These are phyloP conservation scores for Stemphylium vesicarium DNA, from an alignment of 2,329 filamentous ascomycete species.

Conservation along the genomic window DNA sequence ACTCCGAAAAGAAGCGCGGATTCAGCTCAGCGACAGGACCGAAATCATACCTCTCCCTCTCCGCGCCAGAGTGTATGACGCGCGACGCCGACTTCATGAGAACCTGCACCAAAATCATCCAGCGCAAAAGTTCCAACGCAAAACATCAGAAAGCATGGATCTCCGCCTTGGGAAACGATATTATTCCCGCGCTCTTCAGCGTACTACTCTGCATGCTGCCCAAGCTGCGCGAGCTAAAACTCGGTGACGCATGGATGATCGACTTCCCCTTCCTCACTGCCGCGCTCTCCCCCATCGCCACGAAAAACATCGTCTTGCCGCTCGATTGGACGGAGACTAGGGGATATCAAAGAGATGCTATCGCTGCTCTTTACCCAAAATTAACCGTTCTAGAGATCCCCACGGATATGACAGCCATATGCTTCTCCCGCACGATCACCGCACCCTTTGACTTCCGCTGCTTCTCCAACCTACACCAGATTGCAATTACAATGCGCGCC, in stretches of 20 bases:
- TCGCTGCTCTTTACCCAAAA: not conserved
- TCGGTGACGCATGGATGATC: conserved; percentile 22
- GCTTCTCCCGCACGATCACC: not conserved
- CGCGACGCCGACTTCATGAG: not conserved
- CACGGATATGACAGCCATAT: conserved; percentile 11
- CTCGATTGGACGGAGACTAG: too few species aligned
- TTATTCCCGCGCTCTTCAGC: conserved; percentile 15
- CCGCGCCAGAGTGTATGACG: not conserved
- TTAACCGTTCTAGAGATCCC: conserved; percentile 19
- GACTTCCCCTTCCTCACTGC: conserved; percentile 21
- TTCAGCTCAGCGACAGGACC: not conserved
- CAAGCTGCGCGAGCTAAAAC: conserved; percentile 15
- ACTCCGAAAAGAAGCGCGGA: not conserved
- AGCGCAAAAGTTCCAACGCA: not conserved
- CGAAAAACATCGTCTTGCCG: too few species aligned
- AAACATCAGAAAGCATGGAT: conserved; percentile 3
- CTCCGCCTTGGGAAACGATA: conserved; percentile 5
- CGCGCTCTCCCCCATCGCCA: not conserved
- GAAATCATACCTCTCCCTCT: too few species aligned
- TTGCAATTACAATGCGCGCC: conserved; percentile 21
- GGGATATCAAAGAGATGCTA: conserved; percentile 6
- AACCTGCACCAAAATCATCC: conserved; percentile 6
- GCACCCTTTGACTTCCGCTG: conserved; percentile 13
- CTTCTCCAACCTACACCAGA: conserved; percentile 15
- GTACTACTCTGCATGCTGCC: conserved; percentile 15